Evolutionary conservation across 768 basidiomycete species (phyloP), one percentile per base, ranked within the genome.

Genomic region (Termitomyces titanicus): DNA sequence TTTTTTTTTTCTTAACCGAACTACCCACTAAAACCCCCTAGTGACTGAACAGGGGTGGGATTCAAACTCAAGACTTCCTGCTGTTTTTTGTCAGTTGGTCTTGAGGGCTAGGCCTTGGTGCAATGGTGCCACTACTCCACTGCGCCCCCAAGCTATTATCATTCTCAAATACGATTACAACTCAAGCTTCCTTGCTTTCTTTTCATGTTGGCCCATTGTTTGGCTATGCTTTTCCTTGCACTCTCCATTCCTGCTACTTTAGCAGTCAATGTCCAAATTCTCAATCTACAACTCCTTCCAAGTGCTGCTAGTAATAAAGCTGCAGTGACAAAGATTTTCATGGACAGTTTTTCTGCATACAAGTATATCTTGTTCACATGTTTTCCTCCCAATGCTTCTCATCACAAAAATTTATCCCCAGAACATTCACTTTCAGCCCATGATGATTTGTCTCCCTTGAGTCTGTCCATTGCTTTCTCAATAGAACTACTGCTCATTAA

Each of bases 381-480:
- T n/a, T 18, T 38, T n/a, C 4, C 5, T n/a, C 12, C 18, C 3
- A n/a, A 17, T 37, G 48, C 17, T n/a, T 37, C 17, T 49, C 12
- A 49, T 38, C 24, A 7, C 35, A 35, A 38, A 1, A 18, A 25
- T 24, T 18, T 24, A 31, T 17, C 5, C 9, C 34, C 56, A 83
- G 82, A 56, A 51, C 72, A 49, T 75, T 74, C 54, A 82, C 83
- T 1, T 84, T 76, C 59, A 79, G 81, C 3, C n/a, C 80, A 84
- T 52, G 83, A 84, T 47, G 80, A 83, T 24, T 62, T 83, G 13
- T 66, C 68, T 15, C 82, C 84, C 1, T 59, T 82, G 40, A 76
- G 74, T n/a, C 56, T 31, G 47, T 57, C 15, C 10, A 34, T 34
- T 17, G n/a, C 33, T 25, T 45, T 33, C 17, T 45, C 7, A 5